Conservation (phyloP, 352 stramenopile genomes). For the Pythium phragmitis region DNA sequence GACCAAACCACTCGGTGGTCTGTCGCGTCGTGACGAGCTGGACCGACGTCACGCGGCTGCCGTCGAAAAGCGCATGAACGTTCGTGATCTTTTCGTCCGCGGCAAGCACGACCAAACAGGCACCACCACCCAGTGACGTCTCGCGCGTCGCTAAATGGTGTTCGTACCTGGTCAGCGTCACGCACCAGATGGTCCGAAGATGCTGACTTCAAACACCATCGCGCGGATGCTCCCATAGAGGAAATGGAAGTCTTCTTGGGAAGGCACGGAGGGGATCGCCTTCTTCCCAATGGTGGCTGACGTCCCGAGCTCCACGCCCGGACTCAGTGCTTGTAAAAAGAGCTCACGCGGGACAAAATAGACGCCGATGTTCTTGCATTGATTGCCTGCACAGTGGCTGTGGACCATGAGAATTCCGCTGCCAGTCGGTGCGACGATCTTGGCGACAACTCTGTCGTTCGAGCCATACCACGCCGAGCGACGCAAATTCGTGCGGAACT, state of each 20-base stretch:
- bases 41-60: background rate
- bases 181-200: too few relatives aligned
- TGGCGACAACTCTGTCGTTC: background rate
- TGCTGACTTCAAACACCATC: too few relatives aligned
- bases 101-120: background rate
- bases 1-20: background rate
- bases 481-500: background rate
- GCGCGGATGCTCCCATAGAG: too few relatives aligned
- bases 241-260: too few relatives aligned
- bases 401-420: background rate
- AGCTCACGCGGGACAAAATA: background rate
- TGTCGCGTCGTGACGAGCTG: too few relatives aligned
- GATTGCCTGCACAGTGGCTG: too few relatives aligned
- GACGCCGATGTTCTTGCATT: background rate
- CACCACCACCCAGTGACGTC: background rate
- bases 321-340: too few relatives aligned
- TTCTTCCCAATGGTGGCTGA: too few relatives aligned
- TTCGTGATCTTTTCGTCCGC: background rate
- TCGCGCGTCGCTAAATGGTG: background rate
- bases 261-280: too few relatives aligned
- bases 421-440: background rate
- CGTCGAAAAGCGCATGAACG: background rate
- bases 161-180: too few relatives aligned
- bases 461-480: background rate
- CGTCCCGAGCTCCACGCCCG: too few relatives aligned